A percentile compares a stretch with the other conserved stretches of the same genome.
These are phyloP conservation scores for Soucietia sequanensis DNA, from an alignment of 805 yeast species.

Conservation along the genomic window DNA sequence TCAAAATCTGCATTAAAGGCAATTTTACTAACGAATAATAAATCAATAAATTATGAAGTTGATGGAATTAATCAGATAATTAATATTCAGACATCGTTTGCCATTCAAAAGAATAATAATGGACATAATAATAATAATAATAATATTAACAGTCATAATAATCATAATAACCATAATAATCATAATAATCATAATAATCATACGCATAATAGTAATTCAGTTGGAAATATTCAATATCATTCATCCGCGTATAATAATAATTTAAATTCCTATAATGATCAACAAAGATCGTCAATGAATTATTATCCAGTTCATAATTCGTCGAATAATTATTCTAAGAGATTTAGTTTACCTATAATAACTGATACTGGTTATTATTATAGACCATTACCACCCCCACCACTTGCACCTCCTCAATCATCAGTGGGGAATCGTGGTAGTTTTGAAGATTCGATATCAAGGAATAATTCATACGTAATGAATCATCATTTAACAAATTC, in stretches of 20 bases:
- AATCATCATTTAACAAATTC: too few species aligned
- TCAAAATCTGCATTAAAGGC: conserved; percentile 63
- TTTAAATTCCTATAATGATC: too few species aligned
- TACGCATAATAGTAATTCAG: too few species aligned
- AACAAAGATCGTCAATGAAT: conserved; percentile 3
- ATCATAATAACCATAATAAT: not conserved
- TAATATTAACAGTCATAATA: too few species aligned
- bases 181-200: not conserved
- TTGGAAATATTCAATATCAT: too few species aligned
- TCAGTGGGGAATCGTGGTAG: too few species aligned
- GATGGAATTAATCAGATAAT: too few species aligned
- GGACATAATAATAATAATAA: conserved; percentile 1
- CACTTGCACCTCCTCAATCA: too few species aligned
- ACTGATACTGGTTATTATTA: conserved; percentile 2
- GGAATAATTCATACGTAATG: too few species aligned
- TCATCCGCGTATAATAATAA: too few species aligned
- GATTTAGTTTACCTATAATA: conserved; percentile 5
- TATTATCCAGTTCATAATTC: conserved; percentile 4
- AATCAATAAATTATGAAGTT: conserved; percentile 27
- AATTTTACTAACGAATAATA: conserved; percentile 52
- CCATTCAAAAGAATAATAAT: conserved; percentile 31
- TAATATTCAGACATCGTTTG: conserved; percentile 37
- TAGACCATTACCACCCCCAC: not conserved
- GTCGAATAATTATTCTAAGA: conserved; percentile 5
- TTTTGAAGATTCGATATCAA: too few species aligned